phyloP scores from a whole-genome alignment of 1,284 basidiomycete species.

The Cutaneotrichosporon mucoides region DNA sequence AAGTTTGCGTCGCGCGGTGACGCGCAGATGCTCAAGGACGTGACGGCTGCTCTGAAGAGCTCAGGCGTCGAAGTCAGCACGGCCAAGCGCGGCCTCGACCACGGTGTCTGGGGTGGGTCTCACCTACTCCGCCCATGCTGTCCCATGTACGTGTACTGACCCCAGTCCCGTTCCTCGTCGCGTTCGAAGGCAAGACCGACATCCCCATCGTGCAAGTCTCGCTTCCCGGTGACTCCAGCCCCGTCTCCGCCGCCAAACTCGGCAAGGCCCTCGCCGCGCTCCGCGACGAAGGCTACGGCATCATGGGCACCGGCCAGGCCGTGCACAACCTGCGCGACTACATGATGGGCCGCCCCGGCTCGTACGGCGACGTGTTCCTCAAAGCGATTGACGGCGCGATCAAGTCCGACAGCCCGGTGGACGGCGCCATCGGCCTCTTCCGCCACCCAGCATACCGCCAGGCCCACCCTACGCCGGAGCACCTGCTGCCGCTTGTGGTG shows the following conservation, averaged over 20 bases:
- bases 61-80: constrained; percentile 28
- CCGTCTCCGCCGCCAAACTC: constrained; percentile 42
- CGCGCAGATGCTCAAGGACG: constrained; percentile 27
- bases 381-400: constrained; percentile 23
- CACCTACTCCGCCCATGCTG: too few species aligned
- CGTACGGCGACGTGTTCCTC: constrained; percentile 28
- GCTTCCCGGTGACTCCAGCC: constrained; percentile 43
- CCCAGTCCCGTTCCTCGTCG: constrained; percentile 49
- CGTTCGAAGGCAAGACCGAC: constrained; percentile 40
- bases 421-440: constrained; percentile 26
- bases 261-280: constrained; percentile 47
- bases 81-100: constrained; percentile 49
- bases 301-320: constrained; percentile 43
- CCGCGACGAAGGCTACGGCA: constrained; percentile 38
- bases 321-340: constrained; percentile 48
- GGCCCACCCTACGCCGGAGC: constrained; percentile 48
- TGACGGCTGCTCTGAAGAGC: constrained; percentile 32
- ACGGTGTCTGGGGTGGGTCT: constrained; percentile 50
- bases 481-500: constrained; percentile 43
- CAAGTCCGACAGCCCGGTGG: constrained; percentile 16
- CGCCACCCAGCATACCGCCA: constrained; percentile 33
- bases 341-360: constrained; percentile 20
- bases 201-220: constrained; percentile 51
- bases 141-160: too few species aligned
- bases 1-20: constrained; percentile 37